Conservation (phyloP, 495 filamentous ascomycete species). For the Cenococcum geophilum region DNA sequence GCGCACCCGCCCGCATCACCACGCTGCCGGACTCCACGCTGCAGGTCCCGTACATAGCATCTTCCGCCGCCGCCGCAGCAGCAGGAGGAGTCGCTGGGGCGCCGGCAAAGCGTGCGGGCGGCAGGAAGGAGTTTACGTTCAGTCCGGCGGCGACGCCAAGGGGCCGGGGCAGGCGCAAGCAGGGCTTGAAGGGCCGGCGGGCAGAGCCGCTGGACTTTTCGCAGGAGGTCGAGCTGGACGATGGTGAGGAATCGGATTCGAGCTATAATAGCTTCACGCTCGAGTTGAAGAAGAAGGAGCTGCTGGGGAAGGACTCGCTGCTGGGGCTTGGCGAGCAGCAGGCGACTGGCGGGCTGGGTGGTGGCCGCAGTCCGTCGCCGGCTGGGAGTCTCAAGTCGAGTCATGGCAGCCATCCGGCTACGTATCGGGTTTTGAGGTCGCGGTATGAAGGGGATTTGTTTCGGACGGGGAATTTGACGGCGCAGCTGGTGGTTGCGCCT, state of each 20-base stretch:
- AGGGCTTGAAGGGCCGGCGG: neutral
- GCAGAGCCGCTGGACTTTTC: neutral
- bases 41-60: too few relatives aligned
- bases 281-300: conserved; percentile 9
- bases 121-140: neutral
- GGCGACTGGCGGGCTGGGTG: too few relatives aligned
- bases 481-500: conserved; percentile 1
- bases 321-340: neutral
- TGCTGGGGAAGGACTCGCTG: conserved; percentile 3
- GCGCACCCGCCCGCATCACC: conserved; percentile 8
- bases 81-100: neutral
- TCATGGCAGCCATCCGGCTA: conserved; percentile 2
- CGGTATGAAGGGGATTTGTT: conserved; percentile 7
- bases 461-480: conserved; percentile 10
- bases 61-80: neutral
- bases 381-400: neutral
- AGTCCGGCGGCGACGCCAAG: neutral
- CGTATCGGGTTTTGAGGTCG: conserved; percentile 10
- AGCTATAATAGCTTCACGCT: conserved; percentile 15
- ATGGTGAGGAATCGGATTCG: conserved; percentile 9
- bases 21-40: neutral
- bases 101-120: too few relatives aligned
- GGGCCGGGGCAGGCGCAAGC: neutral
- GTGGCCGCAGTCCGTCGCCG: neutral
- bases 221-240: neutral